Conservation (phyloP, 1,284 basidiomycete genomes). For the Puccinia coronata region DNA sequence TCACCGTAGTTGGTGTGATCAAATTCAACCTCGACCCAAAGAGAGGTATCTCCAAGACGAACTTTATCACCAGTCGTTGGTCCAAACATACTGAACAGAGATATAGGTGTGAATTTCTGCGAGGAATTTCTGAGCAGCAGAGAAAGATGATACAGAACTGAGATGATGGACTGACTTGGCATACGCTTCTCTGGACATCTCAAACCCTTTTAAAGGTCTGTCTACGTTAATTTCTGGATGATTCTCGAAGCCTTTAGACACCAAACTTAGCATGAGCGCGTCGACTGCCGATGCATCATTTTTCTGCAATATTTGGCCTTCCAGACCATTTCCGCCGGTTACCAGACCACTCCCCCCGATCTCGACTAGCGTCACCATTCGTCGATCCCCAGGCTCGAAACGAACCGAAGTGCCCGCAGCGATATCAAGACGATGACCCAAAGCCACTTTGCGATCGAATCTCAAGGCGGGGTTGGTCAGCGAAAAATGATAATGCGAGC, state of each 20-base stretch:
- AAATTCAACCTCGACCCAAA: conserved; percentile 91
- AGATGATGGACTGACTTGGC: conserved; percentile 58
- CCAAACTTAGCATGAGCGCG: conserved; percentile 66
- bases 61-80: conserved; percentile 89
- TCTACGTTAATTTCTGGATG: conserved; percentile 57
- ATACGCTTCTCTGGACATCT: conserved; percentile 62
- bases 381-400: conserved; percentile 90
- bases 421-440: conserved; percentile 86
- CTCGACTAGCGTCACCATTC: conserved; percentile 77
- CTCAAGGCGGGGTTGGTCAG: conserved; percentile 80
- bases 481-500: conserved; percentile 86
- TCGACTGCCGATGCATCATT: conserved; percentile 64
- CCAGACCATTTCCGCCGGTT: conserved; percentile 72
- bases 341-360: conserved; percentile 75
- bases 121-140: background rate
- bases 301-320: conserved; percentile 63
- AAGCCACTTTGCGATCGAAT: conserved; percentile 79
- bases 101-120: background rate
- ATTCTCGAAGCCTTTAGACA: conserved; percentile 57
- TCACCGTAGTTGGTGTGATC: conserved; percentile 85
- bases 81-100: conserved; percentile 74
- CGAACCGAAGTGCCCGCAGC: conserved; percentile 90
- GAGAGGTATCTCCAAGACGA: conserved; percentile 79
- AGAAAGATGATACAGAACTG: background rate
- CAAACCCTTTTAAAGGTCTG: conserved; percentile 53